Conservation (phyloP, 2,329 filamentous ascomycete genomes). For the Dendryphion nanum region DNA sequence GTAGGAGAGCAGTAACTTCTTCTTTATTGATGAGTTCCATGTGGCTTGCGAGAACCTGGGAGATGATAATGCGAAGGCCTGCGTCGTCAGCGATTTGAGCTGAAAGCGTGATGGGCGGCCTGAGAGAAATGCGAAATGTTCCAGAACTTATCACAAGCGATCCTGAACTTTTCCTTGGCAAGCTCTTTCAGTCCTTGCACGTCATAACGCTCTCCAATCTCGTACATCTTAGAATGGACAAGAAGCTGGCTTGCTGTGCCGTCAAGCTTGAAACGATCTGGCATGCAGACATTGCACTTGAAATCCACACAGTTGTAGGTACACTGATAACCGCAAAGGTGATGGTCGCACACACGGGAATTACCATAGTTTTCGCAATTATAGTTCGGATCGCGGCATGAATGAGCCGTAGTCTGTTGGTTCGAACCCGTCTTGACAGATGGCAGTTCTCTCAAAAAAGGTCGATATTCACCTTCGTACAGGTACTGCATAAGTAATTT, state of each 20-base stretch:
- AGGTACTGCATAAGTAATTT: constrained; percentile 10
- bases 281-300: constrained; percentile 2
- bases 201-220: constrained; percentile 13
- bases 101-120: constrained; percentile 21
- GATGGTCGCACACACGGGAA: constrained; percentile 2
- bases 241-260: constrained; percentile 2
- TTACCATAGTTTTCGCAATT: not conserved
- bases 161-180: constrained; percentile 6
- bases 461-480: constrained; percentile 12
- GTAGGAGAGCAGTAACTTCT: constrained; percentile 5
- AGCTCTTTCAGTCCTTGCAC: constrained; percentile 8
- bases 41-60: constrained; percentile 19
- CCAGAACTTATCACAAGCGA: constrained; percentile 6
- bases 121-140: constrained; percentile 17
- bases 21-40: constrained; percentile 2
- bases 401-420: constrained; percentile 1
- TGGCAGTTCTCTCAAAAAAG: not conserved
- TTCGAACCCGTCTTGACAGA: not conserved
- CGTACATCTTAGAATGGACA: constrained; percentile 14
- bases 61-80: constrained; percentile 24
- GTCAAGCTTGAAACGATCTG: not conserved
- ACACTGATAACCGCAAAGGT: constrained; percentile 1
- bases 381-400: not conserved
- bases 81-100: constrained; percentile 23
- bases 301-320: not conserved